Conservation (phyloP, 345 rosid genomes). For the Pseudoturritis turrita region DNA sequence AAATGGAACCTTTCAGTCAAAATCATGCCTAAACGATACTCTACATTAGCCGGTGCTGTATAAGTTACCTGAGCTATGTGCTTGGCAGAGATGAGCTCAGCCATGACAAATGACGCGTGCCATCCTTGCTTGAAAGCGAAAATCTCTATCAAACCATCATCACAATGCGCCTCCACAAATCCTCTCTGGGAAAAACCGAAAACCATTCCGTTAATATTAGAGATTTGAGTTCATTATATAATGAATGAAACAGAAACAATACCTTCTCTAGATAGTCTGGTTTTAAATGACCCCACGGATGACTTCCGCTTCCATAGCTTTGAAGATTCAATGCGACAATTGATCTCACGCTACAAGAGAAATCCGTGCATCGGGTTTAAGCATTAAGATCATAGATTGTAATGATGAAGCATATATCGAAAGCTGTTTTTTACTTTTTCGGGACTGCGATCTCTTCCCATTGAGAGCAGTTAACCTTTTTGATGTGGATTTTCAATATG, state of each 20-base stretch:
- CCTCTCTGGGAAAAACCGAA: slow-evolving; percentile 48
- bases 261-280: slow-evolving; percentile 37
- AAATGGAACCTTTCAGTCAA: neutral
- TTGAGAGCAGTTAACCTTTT: slow-evolving; percentile 66
- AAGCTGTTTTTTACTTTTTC: slow-evolving; percentile 45
- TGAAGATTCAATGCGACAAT: slow-evolving; percentile 32
- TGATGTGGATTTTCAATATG: slow-evolving; percentile 71
- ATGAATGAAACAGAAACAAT: slow-evolving; percentile 2
- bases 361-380: neutral
- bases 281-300: slow-evolving; percentile 31
- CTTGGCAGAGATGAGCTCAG: slow-evolving; percentile 92
- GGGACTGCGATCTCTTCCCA: slow-evolving; percentile 90
- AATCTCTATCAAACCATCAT: slow-evolving; percentile 91
- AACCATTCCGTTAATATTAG: neutral
- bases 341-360: slow-evolving; percentile 28
- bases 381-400: neutral
- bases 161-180: slow-evolving; percentile 88
- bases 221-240: neutral
- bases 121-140: slow-evolving; percentile 96
- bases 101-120: slow-evolving; percentile 99
- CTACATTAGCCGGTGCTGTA: neutral
- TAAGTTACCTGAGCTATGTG: slow-evolving; percentile 88
- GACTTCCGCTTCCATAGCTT: slow-evolving; percentile 35
- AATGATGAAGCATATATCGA: neutral
- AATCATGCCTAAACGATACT: neutral